phyloP scores from a whole-genome alignment of 352 stramenopile genomes.

The Globisporangium solare region DNA sequence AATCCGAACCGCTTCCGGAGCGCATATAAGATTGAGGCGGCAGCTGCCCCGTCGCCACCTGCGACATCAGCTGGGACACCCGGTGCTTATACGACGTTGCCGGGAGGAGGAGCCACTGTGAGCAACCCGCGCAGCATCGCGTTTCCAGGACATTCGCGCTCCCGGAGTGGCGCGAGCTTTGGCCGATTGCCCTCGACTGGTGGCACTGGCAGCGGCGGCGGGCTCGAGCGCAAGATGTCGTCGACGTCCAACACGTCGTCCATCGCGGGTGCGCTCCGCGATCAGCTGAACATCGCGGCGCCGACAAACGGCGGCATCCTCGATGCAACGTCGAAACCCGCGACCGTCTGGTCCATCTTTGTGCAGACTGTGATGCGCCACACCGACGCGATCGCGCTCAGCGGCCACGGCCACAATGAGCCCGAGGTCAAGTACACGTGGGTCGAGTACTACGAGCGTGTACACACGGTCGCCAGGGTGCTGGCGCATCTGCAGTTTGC shows the following conservation, averaged over 20 bases:
- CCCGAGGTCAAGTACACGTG: conserved; percentile 23
- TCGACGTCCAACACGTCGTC: conserved; percentile 1
- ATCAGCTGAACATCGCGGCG: conserved; percentile 2
- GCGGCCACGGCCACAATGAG: conserved; percentile 1
- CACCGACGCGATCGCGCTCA: conserved; percentile 13
- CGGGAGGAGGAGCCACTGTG: neutral
- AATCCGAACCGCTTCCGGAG: neutral
- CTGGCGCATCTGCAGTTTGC: conserved; percentile 52
- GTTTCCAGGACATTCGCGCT: conserved; percentile 7
- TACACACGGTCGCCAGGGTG: conserved; percentile 30
- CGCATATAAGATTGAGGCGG: conserved; percentile 6
- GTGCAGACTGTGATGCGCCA: conserved; percentile 15
- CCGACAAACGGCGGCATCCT: conserved; percentile 3
- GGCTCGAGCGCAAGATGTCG: conserved; percentile 11
- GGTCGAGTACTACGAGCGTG: conserved; percentile 27
- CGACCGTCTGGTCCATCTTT: conserved; percentile 15
- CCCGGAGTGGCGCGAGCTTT: conserved; percentile 5
- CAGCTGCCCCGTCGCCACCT: neutral
- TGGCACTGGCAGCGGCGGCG: neutral
- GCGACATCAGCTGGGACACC: neutral
- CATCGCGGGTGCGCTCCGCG: conserved; percentile 6
- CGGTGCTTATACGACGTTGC: neutral
- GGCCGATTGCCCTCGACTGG: conserved; percentile 5
- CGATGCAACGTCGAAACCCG: conserved; percentile 4
- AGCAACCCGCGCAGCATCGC: neutral